Evolutionary conservation across 75 land plant species (phyloP).

Genomic region (Gnetum montanum): DNA sequence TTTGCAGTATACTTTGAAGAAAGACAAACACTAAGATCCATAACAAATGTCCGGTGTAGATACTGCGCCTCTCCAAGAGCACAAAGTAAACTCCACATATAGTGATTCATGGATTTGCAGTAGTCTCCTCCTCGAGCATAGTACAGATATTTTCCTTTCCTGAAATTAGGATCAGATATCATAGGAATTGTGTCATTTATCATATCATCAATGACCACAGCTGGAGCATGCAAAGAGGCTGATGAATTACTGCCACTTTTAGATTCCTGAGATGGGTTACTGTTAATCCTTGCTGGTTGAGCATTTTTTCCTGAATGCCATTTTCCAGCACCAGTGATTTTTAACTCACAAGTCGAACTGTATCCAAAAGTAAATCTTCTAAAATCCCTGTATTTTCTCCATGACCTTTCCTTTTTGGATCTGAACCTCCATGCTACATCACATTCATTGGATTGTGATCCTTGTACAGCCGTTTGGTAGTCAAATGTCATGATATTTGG

Average conservation of each 20-base stretch:
- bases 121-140: slow-evolving; percentile 78
- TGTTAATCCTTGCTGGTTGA: not conserved
- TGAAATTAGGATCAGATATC: slow-evolving; percentile 25
- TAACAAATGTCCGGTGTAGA: slow-evolving; percentile 76
- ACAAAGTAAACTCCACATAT: slow-evolving; percentile 86
- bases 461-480: slow-evolving; percentile 54
- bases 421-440: slow-evolving; percentile 83
- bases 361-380: slow-evolving; percentile 45
- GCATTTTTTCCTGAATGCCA: slow-evolving; percentile 88
- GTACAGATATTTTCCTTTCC: slow-evolving; percentile 56
- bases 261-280: not conserved
- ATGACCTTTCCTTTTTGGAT: slow-evolving; percentile 64
- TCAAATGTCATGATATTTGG: slow-evolving; percentile 45
- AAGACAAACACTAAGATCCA: slow-evolving; percentile 78
- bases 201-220: slow-evolving; percentile 19
- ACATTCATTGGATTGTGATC: slow-evolving; percentile 41
- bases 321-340: slow-evolving; percentile 31
- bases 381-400: slow-evolving; percentile 77
- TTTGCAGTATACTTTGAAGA: slow-evolving; percentile 43
- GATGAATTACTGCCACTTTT: slow-evolving; percentile 7
- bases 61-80: slow-evolving; percentile 86
- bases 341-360: slow-evolving; percentile 32
- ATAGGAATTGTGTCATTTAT: slow-evolving; percentile 55
- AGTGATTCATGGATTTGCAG: slow-evolving; percentile 91
- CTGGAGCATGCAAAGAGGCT: slow-evolving; percentile 5